Evolutionary conservation across 1,284 basidiomycete genomes (phyloP), one percentile per base, ranked within the genome.

Genomic region (Sanguinoderma infundibulare): DNA sequence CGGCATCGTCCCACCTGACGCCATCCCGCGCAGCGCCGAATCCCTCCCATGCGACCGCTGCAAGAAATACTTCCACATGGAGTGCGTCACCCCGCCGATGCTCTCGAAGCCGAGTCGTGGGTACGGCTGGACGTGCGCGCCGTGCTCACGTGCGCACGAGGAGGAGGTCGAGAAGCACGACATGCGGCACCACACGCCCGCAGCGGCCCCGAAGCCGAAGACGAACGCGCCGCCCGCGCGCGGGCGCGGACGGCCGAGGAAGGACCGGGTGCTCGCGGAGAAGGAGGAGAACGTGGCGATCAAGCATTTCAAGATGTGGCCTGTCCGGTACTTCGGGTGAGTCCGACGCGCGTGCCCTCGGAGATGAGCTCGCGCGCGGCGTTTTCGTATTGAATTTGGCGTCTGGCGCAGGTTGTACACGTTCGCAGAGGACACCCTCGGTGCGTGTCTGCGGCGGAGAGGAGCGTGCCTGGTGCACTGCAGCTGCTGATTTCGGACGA

Each of bases 41-140:
- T 92, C 94, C 3, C 95, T 99, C 46, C 89, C 90, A 71, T 99
- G 97, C 82, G 95, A 97, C 75, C 84, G 91, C 38, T 99, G 97
- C 83, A 95, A 96, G 77, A 87, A 87, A 64, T 94, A 89, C 79
- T 99, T 96, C 78, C 97, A 99, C 77, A 98, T 98, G 93, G 76
- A 81, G 61, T 99, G 97, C 72, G 90, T 98, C 55, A 91, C 91
- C 63, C 97, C 98, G 24, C 96, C 97, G 2, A 81, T 99, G n/a
- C 79, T 85, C n/a, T 91, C 92, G 3, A 98, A 98, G 76, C 98
- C 97, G 2, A 94, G 96, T 20, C 90, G 96, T 66, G 98, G 98
- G 26, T 98, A 98, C 78, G 95, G 94, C 35, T 99, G 97, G 97
- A 95, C 95, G 4, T 99, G 98, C 70, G 94, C 94, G 0, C 92